phyloP scores from a whole-genome alignment of 2,329 filamentous ascomycete genomes.

The Graphilbum sp. region DNA sequence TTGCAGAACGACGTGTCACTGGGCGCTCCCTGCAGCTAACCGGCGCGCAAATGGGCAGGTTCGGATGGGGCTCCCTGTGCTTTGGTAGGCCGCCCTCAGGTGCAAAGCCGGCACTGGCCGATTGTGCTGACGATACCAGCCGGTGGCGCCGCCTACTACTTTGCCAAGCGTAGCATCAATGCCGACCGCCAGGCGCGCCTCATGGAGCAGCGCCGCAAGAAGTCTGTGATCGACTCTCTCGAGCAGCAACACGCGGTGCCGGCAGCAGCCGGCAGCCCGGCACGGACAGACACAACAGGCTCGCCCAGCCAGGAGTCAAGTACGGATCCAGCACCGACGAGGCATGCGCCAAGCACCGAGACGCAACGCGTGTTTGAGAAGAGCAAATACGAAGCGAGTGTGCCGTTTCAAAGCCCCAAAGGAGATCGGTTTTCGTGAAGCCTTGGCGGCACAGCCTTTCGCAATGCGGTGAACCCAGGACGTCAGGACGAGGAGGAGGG shows the following conservation, averaged over 20 bases:
- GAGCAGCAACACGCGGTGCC: constrained; percentile 21
- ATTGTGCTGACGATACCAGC: constrained; percentile 28
- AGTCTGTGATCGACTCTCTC: constrained; percentile 37
- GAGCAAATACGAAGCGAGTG: constrained; percentile 74
- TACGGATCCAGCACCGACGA: constrained; percentile 69
- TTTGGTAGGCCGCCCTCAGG: constrained; percentile 39
- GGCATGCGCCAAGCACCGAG: constrained; percentile 61
- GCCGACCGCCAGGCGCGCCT: constrained; percentile 63
- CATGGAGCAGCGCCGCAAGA: constrained; percentile 49
- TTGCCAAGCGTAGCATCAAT: constrained; percentile 90
- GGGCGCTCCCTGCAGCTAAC: background rate
- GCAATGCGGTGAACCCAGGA: too few relatives aligned
- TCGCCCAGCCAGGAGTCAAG: constrained; percentile 58
- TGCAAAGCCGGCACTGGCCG: constrained; percentile 1
- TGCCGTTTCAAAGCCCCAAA: constrained; percentile 61
- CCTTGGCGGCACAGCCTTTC: too few relatives aligned
- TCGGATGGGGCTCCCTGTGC: constrained; percentile 84
- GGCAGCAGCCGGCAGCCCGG: constrained; percentile 26
- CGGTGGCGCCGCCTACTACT: constrained; percentile 84
- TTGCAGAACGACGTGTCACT: too few relatives aligned
- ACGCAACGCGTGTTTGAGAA: constrained; percentile 52
- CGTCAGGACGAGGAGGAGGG: too few relatives aligned
- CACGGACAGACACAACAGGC: constrained; percentile 39
- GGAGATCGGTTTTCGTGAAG: constrained; percentile 66
- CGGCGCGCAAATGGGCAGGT: constrained; percentile 30